Conservation (phyloP, 306 rosid genomes). For the Castanopsis chinensis region DNA sequence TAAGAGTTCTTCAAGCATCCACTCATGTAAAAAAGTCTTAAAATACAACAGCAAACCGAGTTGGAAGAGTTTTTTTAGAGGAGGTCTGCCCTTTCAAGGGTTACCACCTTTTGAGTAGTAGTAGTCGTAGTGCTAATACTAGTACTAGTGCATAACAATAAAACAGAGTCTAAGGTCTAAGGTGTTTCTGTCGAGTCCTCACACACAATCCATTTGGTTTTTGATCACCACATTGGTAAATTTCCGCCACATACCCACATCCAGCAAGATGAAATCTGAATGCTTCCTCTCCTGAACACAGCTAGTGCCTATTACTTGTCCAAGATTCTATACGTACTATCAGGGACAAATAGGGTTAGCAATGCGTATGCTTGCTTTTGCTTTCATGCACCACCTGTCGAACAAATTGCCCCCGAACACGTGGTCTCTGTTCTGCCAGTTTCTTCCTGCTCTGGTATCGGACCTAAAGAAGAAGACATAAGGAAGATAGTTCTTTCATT, state of each 20-base stretch:
- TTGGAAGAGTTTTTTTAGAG: not conserved
- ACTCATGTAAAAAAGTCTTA: not conserved
- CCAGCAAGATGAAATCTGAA: not conserved
- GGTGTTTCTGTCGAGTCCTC: not conserved
- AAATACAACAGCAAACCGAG: not conserved
- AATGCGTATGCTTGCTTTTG: constrained; percentile 3
- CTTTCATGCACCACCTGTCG: not conserved
- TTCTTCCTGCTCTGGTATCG: constrained; percentile 22
- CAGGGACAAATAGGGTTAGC: not conserved
- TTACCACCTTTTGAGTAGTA: not conserved
- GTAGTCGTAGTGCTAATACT: not conserved
- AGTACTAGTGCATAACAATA: too few relatives aligned
- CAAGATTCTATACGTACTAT: not conserved
- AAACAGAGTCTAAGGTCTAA: not conserved
- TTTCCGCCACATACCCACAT: not conserved
- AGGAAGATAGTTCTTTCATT: not conserved
- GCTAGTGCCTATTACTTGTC: not conserved
- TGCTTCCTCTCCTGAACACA: not conserved
- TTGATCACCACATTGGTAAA: not conserved
- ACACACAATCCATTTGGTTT: not conserved
- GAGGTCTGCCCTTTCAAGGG: not conserved
- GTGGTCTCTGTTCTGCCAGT: constrained; percentile 26
- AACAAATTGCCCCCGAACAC: constrained; percentile 20
- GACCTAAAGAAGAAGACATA: constrained; percentile 8
- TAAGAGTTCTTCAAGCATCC: constrained; percentile 4